Conservation (phyloP, 73 alveolate species). For the Symbiodinium natans region DNA sequence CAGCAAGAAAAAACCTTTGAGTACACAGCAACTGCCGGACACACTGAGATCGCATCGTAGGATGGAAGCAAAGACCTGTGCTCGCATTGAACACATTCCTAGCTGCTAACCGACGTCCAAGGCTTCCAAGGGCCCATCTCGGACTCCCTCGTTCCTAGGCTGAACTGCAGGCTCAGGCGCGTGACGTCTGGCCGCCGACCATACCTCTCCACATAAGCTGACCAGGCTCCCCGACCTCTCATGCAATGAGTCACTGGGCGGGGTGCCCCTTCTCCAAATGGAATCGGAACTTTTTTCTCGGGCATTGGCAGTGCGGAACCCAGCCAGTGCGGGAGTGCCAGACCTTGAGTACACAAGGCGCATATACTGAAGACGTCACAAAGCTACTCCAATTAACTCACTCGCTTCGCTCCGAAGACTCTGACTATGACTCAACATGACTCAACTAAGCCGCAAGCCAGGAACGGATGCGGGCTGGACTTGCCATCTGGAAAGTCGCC, state of each 20-base stretch:
- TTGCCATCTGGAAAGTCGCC: conserved; percentile 76
- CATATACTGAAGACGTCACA: neutral
- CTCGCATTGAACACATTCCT: neutral
- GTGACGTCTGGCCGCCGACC: conserved; percentile 93
- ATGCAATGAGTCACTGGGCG: neutral
- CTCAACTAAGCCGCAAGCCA: neutral
- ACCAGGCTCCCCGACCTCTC: conserved; percentile 86
- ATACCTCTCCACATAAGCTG: conserved; percentile 79
- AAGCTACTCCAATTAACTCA: neutral
- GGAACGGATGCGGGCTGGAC: conserved; percentile 60
- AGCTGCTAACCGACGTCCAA: neutral
- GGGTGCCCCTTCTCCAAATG: too few species aligned
- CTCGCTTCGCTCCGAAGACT: too few species aligned
- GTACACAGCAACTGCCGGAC: too few species aligned
- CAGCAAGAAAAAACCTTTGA: too few species aligned
- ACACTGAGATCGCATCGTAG: neutral
- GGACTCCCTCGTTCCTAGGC: neutral
- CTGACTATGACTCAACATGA: neutral
- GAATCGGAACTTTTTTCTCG: too few species aligned
- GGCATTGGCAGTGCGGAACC: too few species aligned
- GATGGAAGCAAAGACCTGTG: neutral
- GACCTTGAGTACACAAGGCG: neutral
- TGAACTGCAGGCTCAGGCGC: neutral
- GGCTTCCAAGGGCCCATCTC: neutral
- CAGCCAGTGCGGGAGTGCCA: conserved; percentile 92